phyloP scores from a whole-genome alignment of 2,329 filamentous ascomycete species.

The Boeremia lycopersici region DNA sequence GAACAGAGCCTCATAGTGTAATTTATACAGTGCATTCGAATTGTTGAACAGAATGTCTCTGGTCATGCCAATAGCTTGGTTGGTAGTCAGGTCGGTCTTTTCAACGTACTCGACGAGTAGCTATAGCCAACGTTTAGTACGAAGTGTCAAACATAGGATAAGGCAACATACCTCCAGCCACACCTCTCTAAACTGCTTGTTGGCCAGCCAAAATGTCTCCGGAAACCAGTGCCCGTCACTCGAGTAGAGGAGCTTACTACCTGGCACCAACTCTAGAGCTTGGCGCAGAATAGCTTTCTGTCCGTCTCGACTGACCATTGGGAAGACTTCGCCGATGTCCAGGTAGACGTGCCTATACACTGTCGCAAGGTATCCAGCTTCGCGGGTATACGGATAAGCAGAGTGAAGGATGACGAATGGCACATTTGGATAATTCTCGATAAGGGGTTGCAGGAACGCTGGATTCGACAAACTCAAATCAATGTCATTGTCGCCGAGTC shows the following conservation, averaged over 20 bases:
- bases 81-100: constrained; percentile 65
- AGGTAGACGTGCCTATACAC: constrained; percentile 81
- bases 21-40: constrained; percentile 74
- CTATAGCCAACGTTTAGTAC: constrained; percentile 43
- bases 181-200: constrained; percentile 72
- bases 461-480: constrained; percentile 73
- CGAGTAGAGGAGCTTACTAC: constrained; percentile 78
- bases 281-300: constrained; percentile 74
- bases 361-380: constrained; percentile 77
- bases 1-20: constrained; percentile 55
- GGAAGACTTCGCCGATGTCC: constrained; percentile 84
- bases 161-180: constrained; percentile 63
- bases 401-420: constrained; percentile 81
- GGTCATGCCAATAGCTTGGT: constrained; percentile 68
- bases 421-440: constrained; percentile 70
- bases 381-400: constrained; percentile 79
- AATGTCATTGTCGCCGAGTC: constrained; percentile 81
- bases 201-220: constrained; percentile 76
- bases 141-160: background rate
- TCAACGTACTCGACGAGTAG: constrained; percentile 70
- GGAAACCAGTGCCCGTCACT: constrained; percentile 81
- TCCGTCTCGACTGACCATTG: constrained; percentile 75
- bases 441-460: constrained; percentile 74
- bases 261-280: constrained; percentile 75
- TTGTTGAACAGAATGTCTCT: constrained; percentile 77